A percentile compares a stretch with the other conserved stretches of the same genome.
Evolutionary conservation across 495 filamentous ascomycete genomes (phyloP).

Genomic region (Aspergillus asperescens): DNA sequence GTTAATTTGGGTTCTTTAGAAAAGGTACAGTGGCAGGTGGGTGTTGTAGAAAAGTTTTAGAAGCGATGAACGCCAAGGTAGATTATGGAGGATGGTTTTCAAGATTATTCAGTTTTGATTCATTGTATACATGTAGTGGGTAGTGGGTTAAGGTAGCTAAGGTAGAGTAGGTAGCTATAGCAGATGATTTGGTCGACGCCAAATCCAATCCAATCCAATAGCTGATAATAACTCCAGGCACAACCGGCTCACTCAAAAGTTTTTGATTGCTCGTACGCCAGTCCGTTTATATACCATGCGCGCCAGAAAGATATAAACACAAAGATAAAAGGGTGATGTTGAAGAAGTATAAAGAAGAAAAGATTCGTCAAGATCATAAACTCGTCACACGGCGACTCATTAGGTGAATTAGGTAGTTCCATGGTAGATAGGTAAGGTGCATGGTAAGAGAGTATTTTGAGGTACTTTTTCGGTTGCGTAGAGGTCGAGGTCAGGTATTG

Average conservation of each 20-base stretch:
- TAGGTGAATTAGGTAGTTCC: slow-evolving; percentile 2
- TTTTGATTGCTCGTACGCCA: slow-evolving; percentile 5
- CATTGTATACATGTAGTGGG: background rate
- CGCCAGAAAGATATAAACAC: background rate
- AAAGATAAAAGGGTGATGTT: background rate
- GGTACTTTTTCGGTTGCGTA: background rate
- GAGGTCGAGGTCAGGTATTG: background rate
- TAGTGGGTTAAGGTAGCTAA: background rate
- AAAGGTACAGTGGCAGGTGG: too few relatives aligned
- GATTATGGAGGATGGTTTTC: too few relatives aligned
- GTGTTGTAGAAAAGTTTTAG: too few relatives aligned
- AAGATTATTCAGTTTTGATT: too few relatives aligned
- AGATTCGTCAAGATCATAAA: slow-evolving; percentile 13
- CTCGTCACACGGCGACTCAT: slow-evolving; percentile 4
- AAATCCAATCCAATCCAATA: background rate
- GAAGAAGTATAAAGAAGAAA: slow-evolving; percentile 1
- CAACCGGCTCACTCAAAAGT: background rate
- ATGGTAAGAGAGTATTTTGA: background rate
- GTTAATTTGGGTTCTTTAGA: too few relatives aligned
- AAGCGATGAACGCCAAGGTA: too few relatives aligned
- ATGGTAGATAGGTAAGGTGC: slow-evolving; percentile 3
- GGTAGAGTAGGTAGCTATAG: background rate
- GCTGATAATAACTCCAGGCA: background rate
- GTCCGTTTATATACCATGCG: slow-evolving; percentile 5
- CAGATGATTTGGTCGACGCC: background rate